Evolutionary conservation across 176 grass and related monocot species (phyloP), one percentile per base, ranked within the genome.

Genomic region (Avena eriantha): DNA sequence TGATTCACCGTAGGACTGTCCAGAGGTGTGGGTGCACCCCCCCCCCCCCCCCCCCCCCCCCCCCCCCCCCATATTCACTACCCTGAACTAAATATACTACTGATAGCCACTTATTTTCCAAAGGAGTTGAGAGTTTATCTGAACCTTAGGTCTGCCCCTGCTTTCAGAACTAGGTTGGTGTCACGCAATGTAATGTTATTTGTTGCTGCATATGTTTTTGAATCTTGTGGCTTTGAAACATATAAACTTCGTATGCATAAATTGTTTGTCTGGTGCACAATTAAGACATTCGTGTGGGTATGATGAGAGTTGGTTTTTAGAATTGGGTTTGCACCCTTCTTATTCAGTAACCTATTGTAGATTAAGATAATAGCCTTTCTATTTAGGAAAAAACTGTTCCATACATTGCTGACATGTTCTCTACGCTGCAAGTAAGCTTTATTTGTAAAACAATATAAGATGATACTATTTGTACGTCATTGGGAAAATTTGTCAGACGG

Each of bases 401-500:
- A 61, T 16, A 45, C 35, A 72, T 66, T 5, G 6, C 58, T 84
- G 76, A 84, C 68, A 23, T 80, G 73, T 59, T 61, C 29, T 77
- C 79, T 41, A 8, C 4, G 3, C 5, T 68, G 4, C 1, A 11
- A 75, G 23, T 55, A 85, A 84, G 60, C 51, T 77, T 43, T 70
- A 53, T 79, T 48, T 77, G n/a, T 57, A 48, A 54, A 59, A 55
- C 17, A 76, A 69, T 54, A 78, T 66, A 82, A 77, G 47, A 54
- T 48, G 83, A 11, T 78, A 68, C 73, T 83, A 83, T 83, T 77
- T 90, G n/a, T 70, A 50, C 50, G 74, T 77, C 76, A 75, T 80
- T 53, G 58, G 48, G 73, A 80, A 93, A 87, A 95, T 91, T 92
- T 87, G 76, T 76, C 90, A 96, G 76, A 98, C 92, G 92, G 96